Evolutionary conservation across 306 rosid species (phyloP), one percentile per base, ranked within the genome.

Genomic region (Citrullus mucosospermus): DNA sequence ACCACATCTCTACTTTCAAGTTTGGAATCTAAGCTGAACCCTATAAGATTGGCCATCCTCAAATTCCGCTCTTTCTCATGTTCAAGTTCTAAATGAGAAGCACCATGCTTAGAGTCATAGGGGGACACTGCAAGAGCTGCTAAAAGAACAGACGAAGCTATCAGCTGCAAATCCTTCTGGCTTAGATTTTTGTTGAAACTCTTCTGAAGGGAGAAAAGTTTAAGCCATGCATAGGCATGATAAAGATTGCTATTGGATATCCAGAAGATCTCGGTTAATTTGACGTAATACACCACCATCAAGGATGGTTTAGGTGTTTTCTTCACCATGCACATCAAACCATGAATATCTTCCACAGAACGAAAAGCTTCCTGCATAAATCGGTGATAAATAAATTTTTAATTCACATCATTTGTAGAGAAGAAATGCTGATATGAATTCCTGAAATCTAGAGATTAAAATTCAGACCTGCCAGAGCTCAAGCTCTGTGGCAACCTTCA

Each of bases 261-360:
- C 99, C 98, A 92, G 63, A 96, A 96, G 56, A 96, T 90, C 87
- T 92, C 96, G 5, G 99, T 90, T 66, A 96, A 84, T 80, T 96
- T 96, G 78, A 90, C 96, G 84, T 96, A 96, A 86, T 96, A 96
- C 82, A 96, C 91, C 43, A 90, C 97, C 98, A 96, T 83, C 89
- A 96, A 85, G n/a, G 99, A 92, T 69, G 99, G 51, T 81, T 96
- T 96, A 8, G 99, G 99, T 0, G 91, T 86, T 87, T 96, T 96
- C 91, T 96, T 96, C 71, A 92, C 99, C 89, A 96, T 77, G 88
- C 97, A 96, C 99, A 96, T 96, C 71, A 96, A 84, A 63, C 98
- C 98, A 79, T 92, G 97, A 81, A 96, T 92, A 82, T 96, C 99
- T 82, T 96, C 99, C 69, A 92, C 82, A 2, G 99, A 96, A 34